Evolutionary conservation across 2,329 filamentous ascomycete species (phyloP).

Genomic region (Paraconiothyrium brasiliense): DNA sequence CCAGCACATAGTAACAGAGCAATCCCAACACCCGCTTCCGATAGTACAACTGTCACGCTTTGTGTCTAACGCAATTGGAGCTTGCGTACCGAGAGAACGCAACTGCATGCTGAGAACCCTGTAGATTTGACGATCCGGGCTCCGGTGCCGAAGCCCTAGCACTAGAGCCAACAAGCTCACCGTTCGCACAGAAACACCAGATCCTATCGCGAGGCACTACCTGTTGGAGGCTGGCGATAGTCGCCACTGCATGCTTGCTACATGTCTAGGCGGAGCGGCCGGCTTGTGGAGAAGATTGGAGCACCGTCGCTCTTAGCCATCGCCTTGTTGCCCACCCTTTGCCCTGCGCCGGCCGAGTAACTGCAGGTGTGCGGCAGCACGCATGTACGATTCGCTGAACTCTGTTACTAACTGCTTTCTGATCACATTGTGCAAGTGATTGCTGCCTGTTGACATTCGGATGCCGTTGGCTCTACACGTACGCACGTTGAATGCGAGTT

Average conservation of each 20-base stretch:
- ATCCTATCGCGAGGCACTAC: conserved; percentile 3
- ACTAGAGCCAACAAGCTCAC: conserved; percentile 9
- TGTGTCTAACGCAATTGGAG: neutral
- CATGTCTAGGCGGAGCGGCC: neutral
- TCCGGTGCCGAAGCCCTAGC: conserved; percentile 2
- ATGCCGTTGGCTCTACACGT: neutral
- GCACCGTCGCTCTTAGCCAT: neutral
- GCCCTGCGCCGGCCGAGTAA: neutral
- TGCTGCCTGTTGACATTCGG: neutral
- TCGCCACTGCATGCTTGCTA: conserved; percentile 7
- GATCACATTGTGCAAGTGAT: neutral
- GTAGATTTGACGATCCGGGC: neutral
- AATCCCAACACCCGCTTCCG: conserved; percentile 7
- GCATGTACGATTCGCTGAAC: neutral
- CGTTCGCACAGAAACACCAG: conserved; percentile 12
- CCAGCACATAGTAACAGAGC: neutral
- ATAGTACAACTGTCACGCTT: neutral
- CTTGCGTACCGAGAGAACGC: neutral
- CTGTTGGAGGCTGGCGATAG: conserved; percentile 16
- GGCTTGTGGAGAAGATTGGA: conserved; percentile 9
- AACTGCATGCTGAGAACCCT: neutral
- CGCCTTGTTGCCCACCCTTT: neutral
- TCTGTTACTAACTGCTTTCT: neutral
- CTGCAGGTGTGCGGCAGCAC: neutral
- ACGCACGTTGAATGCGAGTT: neutral